phyloP scores from a whole-genome alignment of 2,329 filamentous ascomycete genomes.

The Beauveria australis region DNA sequence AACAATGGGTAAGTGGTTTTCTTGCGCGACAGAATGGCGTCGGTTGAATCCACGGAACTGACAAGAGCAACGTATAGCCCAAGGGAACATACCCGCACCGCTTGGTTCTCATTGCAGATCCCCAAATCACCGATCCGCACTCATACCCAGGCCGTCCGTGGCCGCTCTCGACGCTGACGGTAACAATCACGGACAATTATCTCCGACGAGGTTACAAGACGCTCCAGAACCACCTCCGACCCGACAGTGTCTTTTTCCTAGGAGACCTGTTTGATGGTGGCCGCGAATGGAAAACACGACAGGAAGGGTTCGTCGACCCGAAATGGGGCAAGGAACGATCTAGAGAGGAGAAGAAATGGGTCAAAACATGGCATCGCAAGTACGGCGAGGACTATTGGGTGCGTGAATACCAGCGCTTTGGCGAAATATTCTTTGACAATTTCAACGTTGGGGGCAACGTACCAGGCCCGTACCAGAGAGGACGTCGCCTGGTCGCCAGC shows the following conservation, averaged over 20 bases:
- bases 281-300: constrained; percentile 78
- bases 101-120: constrained; percentile 78
- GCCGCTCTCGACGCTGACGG: constrained; percentile 46
- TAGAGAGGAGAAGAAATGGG: constrained; percentile 40
- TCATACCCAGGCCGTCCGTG: constrained; percentile 79
- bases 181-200: constrained; percentile 76
- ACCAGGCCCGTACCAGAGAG: constrained; percentile 51
- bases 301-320: constrained; percentile 51
- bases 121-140: constrained; percentile 86
- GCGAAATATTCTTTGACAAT: constrained; percentile 70
- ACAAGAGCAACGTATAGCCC: constrained; percentile 48
- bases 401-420: constrained; percentile 76
- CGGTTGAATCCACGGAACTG: constrained; percentile 4
- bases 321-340: constrained; percentile 48
- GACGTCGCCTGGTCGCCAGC: constrained; percentile 72
- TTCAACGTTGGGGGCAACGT: constrained; percentile 52
- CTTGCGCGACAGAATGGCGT: background rate
- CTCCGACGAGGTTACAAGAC: constrained; percentile 73
- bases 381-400: constrained; percentile 83
- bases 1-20: constrained; percentile 66
- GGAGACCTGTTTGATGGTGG: constrained; percentile 95
- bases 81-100: constrained; percentile 71
- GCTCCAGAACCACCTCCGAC: constrained; percentile 67
- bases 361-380: constrained; percentile 61
- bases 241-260: constrained; percentile 82